Evolutionary conservation across 257 asterid species (phyloP).

Genomic region (Nicotiana undulata): DNA sequence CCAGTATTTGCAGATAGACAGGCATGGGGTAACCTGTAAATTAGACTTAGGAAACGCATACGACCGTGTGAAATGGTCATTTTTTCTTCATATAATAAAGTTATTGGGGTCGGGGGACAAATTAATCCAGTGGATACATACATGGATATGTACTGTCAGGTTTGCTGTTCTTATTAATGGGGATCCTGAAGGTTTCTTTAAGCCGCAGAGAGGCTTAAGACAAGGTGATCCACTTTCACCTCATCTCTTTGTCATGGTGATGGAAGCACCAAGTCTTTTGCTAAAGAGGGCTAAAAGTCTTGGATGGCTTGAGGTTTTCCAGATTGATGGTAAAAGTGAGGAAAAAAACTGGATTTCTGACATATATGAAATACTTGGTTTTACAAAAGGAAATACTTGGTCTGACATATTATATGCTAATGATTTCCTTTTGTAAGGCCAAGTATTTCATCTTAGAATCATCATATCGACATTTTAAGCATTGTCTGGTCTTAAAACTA

Average conservation of each 20-base stretch:
- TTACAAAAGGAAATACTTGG: too few relatives aligned
- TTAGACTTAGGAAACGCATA: not conserved
- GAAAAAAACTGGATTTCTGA: not conserved
- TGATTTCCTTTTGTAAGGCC: not conserved
- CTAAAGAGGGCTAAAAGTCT: not conserved
- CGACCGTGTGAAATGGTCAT: not conserved
- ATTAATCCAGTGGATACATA: not conserved
- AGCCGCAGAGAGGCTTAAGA: not conserved
- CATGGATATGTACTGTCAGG: not conserved
- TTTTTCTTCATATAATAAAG: not conserved
- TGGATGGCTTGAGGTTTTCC: not conserved
- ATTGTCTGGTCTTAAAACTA: not conserved
- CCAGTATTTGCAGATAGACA: not conserved
- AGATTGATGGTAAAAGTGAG: not conserved
- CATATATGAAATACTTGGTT: not conserved
- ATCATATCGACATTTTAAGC: not conserved
- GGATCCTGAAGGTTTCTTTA: not conserved
- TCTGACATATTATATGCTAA: not conserved
- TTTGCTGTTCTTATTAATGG: not conserved
- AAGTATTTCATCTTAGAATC: not conserved
- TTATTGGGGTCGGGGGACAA: not conserved
- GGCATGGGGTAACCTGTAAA: not conserved
- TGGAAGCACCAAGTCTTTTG: not conserved
- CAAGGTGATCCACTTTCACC: not conserved
- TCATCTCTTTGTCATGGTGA: not conserved